phyloP scores from a whole-genome alignment of 768 basidiomycete genomes.

The Chiua virens region DNA sequence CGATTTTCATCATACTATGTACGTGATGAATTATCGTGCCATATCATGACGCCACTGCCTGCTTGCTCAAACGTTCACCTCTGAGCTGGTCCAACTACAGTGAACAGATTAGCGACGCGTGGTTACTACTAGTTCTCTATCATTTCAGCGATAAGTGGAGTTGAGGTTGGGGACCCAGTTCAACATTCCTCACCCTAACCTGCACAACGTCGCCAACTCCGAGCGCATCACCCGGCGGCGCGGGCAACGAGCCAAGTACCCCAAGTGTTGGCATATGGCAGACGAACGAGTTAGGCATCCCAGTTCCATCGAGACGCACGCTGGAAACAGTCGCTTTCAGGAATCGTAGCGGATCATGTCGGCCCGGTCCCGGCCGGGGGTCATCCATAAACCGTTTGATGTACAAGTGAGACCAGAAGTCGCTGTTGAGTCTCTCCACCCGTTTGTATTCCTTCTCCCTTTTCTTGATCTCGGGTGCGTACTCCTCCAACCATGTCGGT shows the following conservation, averaged over 20 bases:
- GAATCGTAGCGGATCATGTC: constrained; percentile 27
- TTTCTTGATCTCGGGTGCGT: constrained; percentile 38
- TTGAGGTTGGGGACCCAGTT: constrained; percentile 30
- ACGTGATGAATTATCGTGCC: too few species aligned
- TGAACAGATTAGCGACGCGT: background rate
- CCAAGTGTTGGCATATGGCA: constrained; percentile 31
- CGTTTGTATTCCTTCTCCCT: constrained; percentile 37
- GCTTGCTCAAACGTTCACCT: too few species aligned
- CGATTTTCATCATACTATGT: too few species aligned
- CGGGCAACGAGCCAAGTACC: constrained; percentile 16
- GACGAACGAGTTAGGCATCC: constrained; percentile 5
- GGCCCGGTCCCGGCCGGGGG: constrained; percentile 15
- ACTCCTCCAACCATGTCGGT: constrained; percentile 43
- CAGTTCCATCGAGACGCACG: constrained; percentile 15
- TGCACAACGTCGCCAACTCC: constrained; percentile 28
- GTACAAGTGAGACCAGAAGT: constrained; percentile 43
- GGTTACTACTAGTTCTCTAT: background rate
- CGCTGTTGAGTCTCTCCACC: constrained; percentile 32
- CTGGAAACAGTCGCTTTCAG: constrained; percentile 28
- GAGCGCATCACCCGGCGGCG: constrained; percentile 4
- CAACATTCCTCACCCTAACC: constrained; percentile 28
- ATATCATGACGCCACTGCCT: too few species aligned
- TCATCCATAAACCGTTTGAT: constrained; percentile 39
- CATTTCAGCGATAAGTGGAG: constrained; percentile 15
- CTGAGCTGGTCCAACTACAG: too few species aligned